Evolutionary conservation across 2,329 filamentous ascomycete genomes (phyloP).

Genomic region (Fusarium sororula): DNA sequence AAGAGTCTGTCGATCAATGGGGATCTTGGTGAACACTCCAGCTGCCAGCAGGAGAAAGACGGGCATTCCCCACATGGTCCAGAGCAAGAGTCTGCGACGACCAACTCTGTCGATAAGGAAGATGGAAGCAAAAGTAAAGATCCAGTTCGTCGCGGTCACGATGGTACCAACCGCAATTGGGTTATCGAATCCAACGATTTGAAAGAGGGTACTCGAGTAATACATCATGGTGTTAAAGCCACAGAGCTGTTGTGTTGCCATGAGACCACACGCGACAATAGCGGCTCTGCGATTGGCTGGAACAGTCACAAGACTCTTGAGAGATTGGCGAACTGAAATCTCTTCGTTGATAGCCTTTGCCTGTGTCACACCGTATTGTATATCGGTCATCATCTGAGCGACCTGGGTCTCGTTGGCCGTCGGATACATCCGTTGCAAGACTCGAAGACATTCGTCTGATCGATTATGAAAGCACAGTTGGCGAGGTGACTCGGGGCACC

Average conservation of each 20-base stretch:
- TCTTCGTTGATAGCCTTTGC: background rate
- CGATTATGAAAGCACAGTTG: slow-evolving; percentile 55
- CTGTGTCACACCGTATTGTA: background rate
- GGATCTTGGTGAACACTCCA: background rate
- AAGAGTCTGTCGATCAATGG: background rate
- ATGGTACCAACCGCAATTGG: slow-evolving; percentile 56
- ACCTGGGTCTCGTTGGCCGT: slow-evolving; percentile 52
- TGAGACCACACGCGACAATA: background rate
- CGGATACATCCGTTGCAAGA: slow-evolving; percentile 53
- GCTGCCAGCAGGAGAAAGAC: slow-evolving; percentile 50
- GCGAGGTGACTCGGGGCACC: slow-evolving; percentile 58
- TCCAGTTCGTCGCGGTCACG: slow-evolving; percentile 56
- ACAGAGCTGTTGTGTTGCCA: slow-evolving; percentile 50
- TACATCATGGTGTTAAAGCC: slow-evolving; percentile 62
- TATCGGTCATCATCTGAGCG: slow-evolving; percentile 38
- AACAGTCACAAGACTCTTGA: background rate
- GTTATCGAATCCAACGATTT: slow-evolving; percentile 58
- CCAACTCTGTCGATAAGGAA: slow-evolving; percentile 55
- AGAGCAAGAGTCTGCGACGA: slow-evolving; percentile 53
- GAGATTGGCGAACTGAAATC: background rate
- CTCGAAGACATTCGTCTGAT: slow-evolving; percentile 49
- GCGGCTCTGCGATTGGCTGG: background rate
- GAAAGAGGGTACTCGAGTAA: slow-evolving; percentile 59
- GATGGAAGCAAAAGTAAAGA: slow-evolving; percentile 59
- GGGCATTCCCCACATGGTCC: slow-evolving; percentile 36